A percentile compares a stretch with the other conserved stretches of the same genome.
Evolutionary conservation across 768 basidiomycete genomes (phyloP).

Genomic region (Leccinum subgranulosum): DNA sequence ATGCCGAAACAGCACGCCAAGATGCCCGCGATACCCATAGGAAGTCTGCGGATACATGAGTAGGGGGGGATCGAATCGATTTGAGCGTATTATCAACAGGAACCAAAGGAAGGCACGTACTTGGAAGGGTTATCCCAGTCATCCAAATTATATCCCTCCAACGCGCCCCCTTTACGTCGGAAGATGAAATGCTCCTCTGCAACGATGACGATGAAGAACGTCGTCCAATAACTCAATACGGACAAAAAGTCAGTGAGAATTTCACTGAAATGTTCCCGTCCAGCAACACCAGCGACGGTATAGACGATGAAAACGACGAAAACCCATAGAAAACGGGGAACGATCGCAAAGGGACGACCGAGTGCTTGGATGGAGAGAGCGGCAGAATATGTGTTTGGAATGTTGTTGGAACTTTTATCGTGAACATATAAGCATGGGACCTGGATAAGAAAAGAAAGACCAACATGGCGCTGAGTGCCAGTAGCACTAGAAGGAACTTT

Average conservation of each 20-base stretch:
- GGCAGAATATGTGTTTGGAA: constrained; percentile 45
- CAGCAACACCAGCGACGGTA: constrained; percentile 39
- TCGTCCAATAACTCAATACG: constrained; percentile 45
- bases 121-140: constrained; percentile 43
- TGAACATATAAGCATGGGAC: background rate
- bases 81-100: background rate
- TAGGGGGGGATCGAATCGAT: background rate
- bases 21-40: constrained; percentile 47
- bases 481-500: constrained; percentile 40
- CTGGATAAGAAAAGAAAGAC: constrained; percentile 7
- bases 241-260: constrained; percentile 43
- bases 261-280: constrained; percentile 43
- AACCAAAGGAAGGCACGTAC: constrained; percentile 22
- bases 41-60: constrained; percentile 35
- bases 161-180: constrained; percentile 34
- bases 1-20: constrained; percentile 46
- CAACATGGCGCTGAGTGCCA: constrained; percentile 42
- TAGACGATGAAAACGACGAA: constrained; percentile 37
- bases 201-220: constrained; percentile 45
- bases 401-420: constrained; percentile 36
- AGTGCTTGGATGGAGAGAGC: constrained; percentile 46
- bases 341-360: constrained; percentile 38
- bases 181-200: constrained; percentile 48
- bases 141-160: constrained; percentile 51
- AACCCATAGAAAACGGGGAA: constrained; percentile 48